Base-by-base conservation (phyloP, 345 rosid genomes). In the Ceriops tagal region DNA sequence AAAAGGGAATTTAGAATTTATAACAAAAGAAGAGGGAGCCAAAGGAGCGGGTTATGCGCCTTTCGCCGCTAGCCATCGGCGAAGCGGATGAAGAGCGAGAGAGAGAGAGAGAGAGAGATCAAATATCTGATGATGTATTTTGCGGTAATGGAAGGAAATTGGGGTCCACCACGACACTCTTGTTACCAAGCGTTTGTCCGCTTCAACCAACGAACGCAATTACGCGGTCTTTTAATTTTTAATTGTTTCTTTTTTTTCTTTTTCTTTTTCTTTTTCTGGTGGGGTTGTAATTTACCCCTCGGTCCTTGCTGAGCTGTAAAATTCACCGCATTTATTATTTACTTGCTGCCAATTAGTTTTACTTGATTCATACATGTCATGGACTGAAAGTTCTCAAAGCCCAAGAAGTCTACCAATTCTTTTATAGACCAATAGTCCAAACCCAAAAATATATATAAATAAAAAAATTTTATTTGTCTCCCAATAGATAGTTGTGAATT, bases 101-200 rank as follows among this genome's bases (percentile, higher is more conserved):
- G 64, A 47, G 58, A 46, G n/a, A 39, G 58, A 32, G 58, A 18
- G 49, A 49, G 51, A 31, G 53, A 34, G 8, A 1, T 7, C 27
- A 20, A 39, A 2, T 26, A 58, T 5, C 22, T 24, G 34, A 51
- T 4, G 31, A 31, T 52, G 65, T 8, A 16, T 46, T 20, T n/a
- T 56, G 28, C n/a, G 46, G 47, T 21, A 57, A 49, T 35, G 55
- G 39, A 66, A 7, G 59, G 19, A 57, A 57, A 2, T 34, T 60
- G 43, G 75, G 73, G 32, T 71, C 68, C 68, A 43, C 64, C 1
- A 47, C 32, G 7, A 34, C 70, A 1, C 20, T 56, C 39, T 43
- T 43, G 8, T 43, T 43, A 43, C 18, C 16, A 43, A 13, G 49
- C 49, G 21, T 64, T 71, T 71, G 69, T 64, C 75, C 64, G 64